Percentiles rank a stretch among this genome's conserved stretches.
Conservation (phyloP, 768 basidiomycete genomes). For the Panus rudis region DNA sequence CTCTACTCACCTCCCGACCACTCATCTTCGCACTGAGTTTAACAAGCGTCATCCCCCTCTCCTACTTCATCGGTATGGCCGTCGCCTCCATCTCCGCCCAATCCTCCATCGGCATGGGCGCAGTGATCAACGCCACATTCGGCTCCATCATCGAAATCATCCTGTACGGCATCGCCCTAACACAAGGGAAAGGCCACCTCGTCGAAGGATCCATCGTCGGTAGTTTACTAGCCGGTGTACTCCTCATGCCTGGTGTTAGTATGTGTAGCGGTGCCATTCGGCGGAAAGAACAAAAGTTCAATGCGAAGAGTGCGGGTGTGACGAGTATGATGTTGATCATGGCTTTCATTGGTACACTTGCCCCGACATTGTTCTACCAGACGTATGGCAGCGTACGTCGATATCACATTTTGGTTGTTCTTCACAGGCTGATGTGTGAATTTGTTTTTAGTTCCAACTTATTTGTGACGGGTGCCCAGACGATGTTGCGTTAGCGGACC, state of each 20-base stretch:
- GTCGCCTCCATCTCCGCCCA: constrained; percentile 99
- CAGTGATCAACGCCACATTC: constrained; percentile 98
- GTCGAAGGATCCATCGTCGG: constrained; percentile 98
- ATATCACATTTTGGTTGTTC: constrained; percentile 1
- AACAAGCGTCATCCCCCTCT: constrained; percentile 90
- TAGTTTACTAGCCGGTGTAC: constrained; percentile 87
- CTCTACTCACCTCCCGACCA: constrained; percentile 61
- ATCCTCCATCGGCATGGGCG: constrained; percentile 98
- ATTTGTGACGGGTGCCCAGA: constrained; percentile 77
- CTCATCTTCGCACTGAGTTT: constrained; percentile 82
- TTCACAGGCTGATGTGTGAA: constrained; percentile 5
- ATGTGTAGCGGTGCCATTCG: constrained; percentile 89
- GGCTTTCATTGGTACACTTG: constrained; percentile 95
- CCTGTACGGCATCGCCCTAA: constrained; percentile 84
- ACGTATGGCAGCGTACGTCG: constrained; percentile 88
- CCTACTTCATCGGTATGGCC: constrained; percentile 99
- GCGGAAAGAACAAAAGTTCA: constrained; percentile 95
- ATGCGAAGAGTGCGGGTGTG: constrained; percentile 97
- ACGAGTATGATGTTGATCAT: constrained; percentile 99
- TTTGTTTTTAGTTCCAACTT: constrained; percentile 68
- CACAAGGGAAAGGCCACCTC: constrained; percentile 84
- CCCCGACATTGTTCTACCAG: constrained; percentile 96
- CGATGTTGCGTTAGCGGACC: constrained; percentile 19
- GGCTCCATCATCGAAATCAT: constrained; percentile 98
- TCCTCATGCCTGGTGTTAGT: constrained; percentile 94